These are phyloP conservation scores for Ramalina peruviana DNA, from an alignment of 495 filamentous ascomycete genomes.

Conservation along the genomic window DNA sequence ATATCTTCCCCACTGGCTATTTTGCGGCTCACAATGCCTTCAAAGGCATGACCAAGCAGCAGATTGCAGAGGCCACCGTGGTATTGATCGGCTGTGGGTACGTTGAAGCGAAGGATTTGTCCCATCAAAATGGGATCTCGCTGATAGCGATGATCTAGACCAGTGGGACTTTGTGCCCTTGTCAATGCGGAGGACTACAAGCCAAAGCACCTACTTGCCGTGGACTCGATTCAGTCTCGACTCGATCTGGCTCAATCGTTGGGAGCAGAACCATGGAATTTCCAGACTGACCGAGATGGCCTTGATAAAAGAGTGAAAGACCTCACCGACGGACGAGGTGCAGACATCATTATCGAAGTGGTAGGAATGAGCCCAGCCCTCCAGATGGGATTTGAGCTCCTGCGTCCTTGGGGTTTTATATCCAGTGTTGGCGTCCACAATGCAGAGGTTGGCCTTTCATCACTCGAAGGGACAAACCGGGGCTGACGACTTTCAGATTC, in stretches of 20 bases:
- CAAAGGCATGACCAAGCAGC: constrained; percentile 43
- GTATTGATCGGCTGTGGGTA: constrained; percentile 76
- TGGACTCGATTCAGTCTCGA: constrained; percentile 69
- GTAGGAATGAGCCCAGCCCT: constrained; percentile 77
- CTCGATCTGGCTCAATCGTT: constrained; percentile 63
- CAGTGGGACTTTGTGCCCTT: constrained; percentile 77
- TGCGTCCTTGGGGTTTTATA: constrained; percentile 70
- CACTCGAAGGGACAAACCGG: no score
- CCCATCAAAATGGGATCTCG: not conserved
- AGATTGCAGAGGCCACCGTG: constrained; percentile 55
- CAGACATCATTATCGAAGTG: constrained; percentile 73
- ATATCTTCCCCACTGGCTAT: constrained; percentile 62
- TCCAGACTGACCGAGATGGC: constrained; percentile 50
- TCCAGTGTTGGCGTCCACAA: constrained; percentile 90
- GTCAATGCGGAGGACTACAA: constrained; percentile 69
- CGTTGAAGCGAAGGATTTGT: constrained; percentile 9
- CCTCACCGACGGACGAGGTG: constrained; percentile 69
- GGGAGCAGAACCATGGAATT: constrained; percentile 81
- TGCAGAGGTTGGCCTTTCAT: constrained; percentile 42
- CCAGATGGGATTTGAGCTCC: constrained; percentile 67
- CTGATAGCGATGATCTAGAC: constrained; percentile 16
- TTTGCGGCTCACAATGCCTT: constrained; percentile 83
- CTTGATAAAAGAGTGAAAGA: constrained; percentile 60
- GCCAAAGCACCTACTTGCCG: constrained; percentile 70
- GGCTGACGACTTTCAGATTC: constrained; percentile 40